Evolutionary conservation across 179 eudicot genomes (phyloP).

Genomic region (Gypsophila paniculata): DNA sequence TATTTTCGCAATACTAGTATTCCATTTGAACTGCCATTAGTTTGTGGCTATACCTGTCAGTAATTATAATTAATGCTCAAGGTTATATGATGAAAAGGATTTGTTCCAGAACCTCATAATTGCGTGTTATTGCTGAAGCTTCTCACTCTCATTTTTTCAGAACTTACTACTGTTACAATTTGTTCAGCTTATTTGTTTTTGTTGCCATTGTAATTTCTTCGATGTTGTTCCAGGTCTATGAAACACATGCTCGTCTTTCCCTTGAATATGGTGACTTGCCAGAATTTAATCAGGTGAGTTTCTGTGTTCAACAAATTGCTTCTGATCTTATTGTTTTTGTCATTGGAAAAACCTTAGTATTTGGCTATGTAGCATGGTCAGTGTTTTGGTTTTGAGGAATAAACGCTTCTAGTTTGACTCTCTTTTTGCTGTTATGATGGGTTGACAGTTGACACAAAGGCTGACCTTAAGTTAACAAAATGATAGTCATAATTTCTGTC

Average conservation of each 20-base stretch:
- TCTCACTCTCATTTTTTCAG: not conserved
- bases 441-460: too few relatives aligned
- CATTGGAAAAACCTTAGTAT: not conserved
- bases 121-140: not conserved
- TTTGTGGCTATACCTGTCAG: not conserved
- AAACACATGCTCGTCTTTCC: slow-evolving; percentile 92
- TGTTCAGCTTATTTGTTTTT: slow-evolving; percentile 7
- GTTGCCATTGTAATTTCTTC: not conserved
- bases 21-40: not conserved
- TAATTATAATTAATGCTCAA: not conserved
- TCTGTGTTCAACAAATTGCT: not conserved
- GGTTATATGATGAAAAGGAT: not conserved
- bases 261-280: slow-evolving; percentile 92
- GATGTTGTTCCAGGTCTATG: slow-evolving; percentile 62
- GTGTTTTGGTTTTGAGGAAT: not conserved
- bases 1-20: not conserved
- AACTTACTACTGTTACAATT: not conserved
- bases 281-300: slow-evolving; percentile 82
- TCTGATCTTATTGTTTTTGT: not conserved
- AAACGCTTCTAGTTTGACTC: not conserved
- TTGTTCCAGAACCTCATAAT: slow-evolving; percentile 1
- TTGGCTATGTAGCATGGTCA: not conserved
- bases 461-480: too few relatives aligned
- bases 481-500: not conserved
- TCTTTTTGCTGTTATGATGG: not conserved